Evolutionary conservation across 768 basidiomycete species (phyloP), one percentile per base, ranked within the genome.

Genomic region (Boletus rufocinnamomeus): DNA sequence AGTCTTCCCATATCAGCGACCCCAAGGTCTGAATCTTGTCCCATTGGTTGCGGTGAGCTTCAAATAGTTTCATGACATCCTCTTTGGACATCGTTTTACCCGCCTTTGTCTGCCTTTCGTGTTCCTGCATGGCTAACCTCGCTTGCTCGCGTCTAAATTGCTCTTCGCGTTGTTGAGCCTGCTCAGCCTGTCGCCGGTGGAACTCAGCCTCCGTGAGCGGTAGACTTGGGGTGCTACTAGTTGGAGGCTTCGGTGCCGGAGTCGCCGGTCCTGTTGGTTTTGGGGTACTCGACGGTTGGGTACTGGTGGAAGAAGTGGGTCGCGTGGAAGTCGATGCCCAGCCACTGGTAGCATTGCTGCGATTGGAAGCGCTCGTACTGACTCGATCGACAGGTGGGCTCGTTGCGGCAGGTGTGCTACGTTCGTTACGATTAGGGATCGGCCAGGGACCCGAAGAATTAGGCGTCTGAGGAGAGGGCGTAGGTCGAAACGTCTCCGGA

Each of bases 141-240:
- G 87, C 86, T 68, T 91, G 87, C 69, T 89, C 86, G 57, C 78
- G 78, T 45, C 81, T 82, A 74, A 89, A 91, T 54, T 77, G 77
- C 75, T 89, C 88, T 66, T 87, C 84, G 68, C 88, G 89, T 59
- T 80, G 77, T 47, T 82, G 79, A 30, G 81, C 81, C 32, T 84
- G 81, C 64, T 89, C 85, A 23, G 80, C 84, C 60, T 87, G 85
- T 17, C 82, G 82, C 32, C 85, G 82, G 21, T 79, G 75, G 81
- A 87, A 85, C 52, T 88, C 85, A 6, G 79, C 77, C 60, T 86
- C 82, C 13, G 77, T 62, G 16, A 68, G 40, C 35, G 71, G 52
- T 21, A 69, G 10, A n/a, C n/a, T 65, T 19, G 64, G 68, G 8
- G 64, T 61, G 51, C 59, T 58, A 17, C 56, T 60, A 6, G 58